Evolutionary conservation across 2,329 filamentous ascomycete genomes (phyloP).

Genomic region (Penicillium sp.): DNA sequence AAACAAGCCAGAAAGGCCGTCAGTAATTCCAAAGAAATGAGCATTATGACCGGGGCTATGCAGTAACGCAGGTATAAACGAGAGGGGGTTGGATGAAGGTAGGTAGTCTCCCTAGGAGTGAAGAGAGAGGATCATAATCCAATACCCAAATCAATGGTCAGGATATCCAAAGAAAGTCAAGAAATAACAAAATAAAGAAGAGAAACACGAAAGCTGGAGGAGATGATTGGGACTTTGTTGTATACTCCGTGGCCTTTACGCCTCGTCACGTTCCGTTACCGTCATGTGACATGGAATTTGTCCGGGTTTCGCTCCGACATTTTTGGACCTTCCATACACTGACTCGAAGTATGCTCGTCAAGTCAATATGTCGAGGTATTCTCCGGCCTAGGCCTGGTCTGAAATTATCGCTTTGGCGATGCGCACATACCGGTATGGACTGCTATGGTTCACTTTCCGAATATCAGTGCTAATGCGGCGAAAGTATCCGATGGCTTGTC

Average conservation of each 20-base stretch:
- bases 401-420: conserved; percentile 26
- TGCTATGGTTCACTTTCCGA: neutral
- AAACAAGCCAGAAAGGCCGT: conserved; percentile 41
- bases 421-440: conserved; percentile 31
- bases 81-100: neutral
- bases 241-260: conserved; percentile 38
- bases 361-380: conserved; percentile 49
- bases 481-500: conserved; percentile 43
- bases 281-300: conserved; percentile 10
- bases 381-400: conserved; percentile 35
- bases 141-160: neutral
- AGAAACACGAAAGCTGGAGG: neutral
- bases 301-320: neutral
- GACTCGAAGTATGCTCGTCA: conserved; percentile 36
- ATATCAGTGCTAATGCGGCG: conserved; percentile 15
- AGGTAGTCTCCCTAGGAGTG: neutral
- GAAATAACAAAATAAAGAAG: neutral
- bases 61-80: conserved; percentile 1
- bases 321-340: neutral
- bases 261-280: conserved; percentile 18
- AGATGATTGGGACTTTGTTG: neutral
- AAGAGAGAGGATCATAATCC: conserved; percentile 2
- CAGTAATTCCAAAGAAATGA: conserved; percentile 36
- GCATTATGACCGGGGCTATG: conserved; percentile 32
- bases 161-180: neutral